phyloP scores from a whole-genome alignment of 176 grass and related monocot species.

The sorghum (Sorghum bicolor) region Sorghum_bicolor_NCBIv3 NC_012878.2:57322501-57323000 shows the following conservation, averaged over 20 bases:
- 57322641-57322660: conserved; percentile 67
- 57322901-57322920: conserved; percentile 41
- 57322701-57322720: conserved; percentile 27
- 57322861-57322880: conserved; percentile 41
- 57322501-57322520: conserved; percentile 77
- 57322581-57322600: conserved; percentile 64
- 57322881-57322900: conserved; percentile 40
- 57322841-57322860: conserved; percentile 91
- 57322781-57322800: conserved; percentile 42
- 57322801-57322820: conserved; percentile 44
- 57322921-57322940: conserved; percentile 59
- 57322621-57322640: conserved; percentile 66
- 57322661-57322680: conserved; percentile 78
- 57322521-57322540: conserved; percentile 87
- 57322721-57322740: conserved; percentile 57
- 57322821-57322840: conserved; percentile 64
- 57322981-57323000: conserved; percentile 68
- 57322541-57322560: conserved; percentile 74
- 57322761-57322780: conserved; percentile 42
- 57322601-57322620: conserved; percentile 60
- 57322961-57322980: conserved; percentile 61
- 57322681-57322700: conserved; percentile 41
- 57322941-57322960: conserved; percentile 56
- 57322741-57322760: conserved; percentile 77
- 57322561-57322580: conserved; percentile 48